These are phyloP conservation scores for Calocybe cyanea DNA, from an alignment of 768 basidiomycete genomes.

Conservation along the genomic window DNA sequence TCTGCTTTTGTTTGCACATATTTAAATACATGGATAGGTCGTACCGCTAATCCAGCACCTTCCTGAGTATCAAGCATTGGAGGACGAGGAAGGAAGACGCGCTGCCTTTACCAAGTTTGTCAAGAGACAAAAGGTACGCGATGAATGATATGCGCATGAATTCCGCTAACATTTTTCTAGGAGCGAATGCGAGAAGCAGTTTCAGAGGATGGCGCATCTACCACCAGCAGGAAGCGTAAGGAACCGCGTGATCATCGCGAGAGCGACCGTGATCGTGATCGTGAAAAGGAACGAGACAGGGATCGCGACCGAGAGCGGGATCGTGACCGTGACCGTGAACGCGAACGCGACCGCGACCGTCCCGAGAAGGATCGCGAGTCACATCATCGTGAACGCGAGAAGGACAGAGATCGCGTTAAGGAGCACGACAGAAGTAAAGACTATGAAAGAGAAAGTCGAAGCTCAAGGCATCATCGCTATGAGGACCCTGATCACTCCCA, in stretches of 20 bases:
- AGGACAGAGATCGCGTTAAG: constrained; percentile 28
- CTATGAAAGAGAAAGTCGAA: constrained; percentile 34
- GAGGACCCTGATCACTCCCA: constrained; percentile 44
- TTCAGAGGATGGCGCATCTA: constrained; percentile 83
- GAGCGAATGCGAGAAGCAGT: constrained; percentile 74
- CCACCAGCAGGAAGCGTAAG: constrained; percentile 76
- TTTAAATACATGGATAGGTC: constrained; percentile 37
- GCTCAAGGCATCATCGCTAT: constrained; percentile 45
- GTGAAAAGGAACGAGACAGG: constrained; percentile 29
- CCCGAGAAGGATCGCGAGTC: constrained; percentile 15
- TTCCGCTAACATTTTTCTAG: constrained; percentile 26
- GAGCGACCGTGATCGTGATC: constrained; percentile 40
- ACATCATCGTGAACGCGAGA: constrained; percentile 28
- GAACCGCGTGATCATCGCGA: constrained; percentile 62
- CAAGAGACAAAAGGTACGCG: constrained; percentile 79
- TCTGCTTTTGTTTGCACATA: constrained; percentile 1
- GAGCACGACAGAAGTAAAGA: constrained; percentile 19
- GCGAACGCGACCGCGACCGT: constrained; percentile 25
- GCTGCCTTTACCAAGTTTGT: constrained; percentile 85
- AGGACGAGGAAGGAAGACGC: constrained; percentile 81
- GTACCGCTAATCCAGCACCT: constrained; percentile 77
- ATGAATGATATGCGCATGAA: neutral
- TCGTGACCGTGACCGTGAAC: constrained; percentile 22
- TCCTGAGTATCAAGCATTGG: constrained; percentile 81
- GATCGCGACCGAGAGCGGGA: constrained; percentile 32